Conservation (phyloP, 768 basidiomycete genomes). For the Leccinum pellstonianum region DNA sequence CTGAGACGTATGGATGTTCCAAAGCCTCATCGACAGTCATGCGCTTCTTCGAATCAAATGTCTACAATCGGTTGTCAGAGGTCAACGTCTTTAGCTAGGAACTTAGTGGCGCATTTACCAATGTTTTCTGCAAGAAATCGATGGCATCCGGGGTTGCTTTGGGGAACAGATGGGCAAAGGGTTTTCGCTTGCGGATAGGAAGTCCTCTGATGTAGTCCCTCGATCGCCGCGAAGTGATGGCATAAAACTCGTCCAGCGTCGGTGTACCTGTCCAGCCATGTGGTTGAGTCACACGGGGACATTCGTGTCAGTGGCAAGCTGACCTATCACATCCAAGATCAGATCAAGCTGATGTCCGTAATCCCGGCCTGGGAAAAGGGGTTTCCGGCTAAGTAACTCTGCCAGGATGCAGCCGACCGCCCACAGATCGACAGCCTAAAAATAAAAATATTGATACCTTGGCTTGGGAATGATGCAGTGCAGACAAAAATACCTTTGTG, state of each 20-base stretch:
- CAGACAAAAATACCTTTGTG: constrained; percentile 49
- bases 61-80: constrained; percentile 37
- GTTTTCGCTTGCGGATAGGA: constrained; percentile 74
- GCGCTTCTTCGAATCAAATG: constrained; percentile 87
- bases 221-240: constrained; percentile 81
- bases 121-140: constrained; percentile 68
- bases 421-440: constrained; percentile 70
- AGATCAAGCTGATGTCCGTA: constrained; percentile 87
- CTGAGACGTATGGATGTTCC: constrained; percentile 76
- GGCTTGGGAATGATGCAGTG: constrained; percentile 13
- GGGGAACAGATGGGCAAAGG: constrained; percentile 74
- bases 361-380: constrained; percentile 85
- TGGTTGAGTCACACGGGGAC: constrained; percentile 21
- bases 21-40: constrained; percentile 81
- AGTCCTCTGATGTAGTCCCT: constrained; percentile 86
- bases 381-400: constrained; percentile 77
- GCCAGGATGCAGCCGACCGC: constrained; percentile 75
- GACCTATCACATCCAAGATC: constrained; percentile 84
- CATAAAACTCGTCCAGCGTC: constrained; percentile 86
- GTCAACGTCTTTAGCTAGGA: constrained; percentile 29
- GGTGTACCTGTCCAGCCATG: constrained; percentile 58
- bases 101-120: constrained; percentile 40
- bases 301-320: background rate
- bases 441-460: background rate
- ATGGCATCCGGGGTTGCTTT: constrained; percentile 71